Conservation (phyloP, 768 basidiomycete species). For the Russula compacta region DNA sequence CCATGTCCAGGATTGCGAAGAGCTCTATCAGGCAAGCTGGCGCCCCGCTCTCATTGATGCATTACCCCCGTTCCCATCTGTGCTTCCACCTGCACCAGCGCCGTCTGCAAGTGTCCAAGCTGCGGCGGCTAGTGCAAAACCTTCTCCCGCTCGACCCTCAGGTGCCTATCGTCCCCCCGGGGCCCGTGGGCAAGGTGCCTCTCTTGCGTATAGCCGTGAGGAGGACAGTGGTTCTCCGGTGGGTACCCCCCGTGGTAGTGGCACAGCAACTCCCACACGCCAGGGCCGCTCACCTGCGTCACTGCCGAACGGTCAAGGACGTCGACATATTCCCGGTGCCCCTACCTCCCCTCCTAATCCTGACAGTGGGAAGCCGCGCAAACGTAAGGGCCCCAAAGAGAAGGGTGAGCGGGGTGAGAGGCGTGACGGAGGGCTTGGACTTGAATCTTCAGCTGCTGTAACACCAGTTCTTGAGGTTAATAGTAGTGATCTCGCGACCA, state of each 20-base stretch:
- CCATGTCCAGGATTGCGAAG: conserved; percentile 74
- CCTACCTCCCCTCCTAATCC: conserved; percentile 38
- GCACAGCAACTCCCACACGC: conserved; percentile 54
- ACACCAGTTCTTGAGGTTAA: conserved; percentile 32
- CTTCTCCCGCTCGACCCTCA: conserved; percentile 52
- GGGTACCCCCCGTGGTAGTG: conserved; percentile 29
- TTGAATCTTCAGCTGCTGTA: conserved; percentile 23
- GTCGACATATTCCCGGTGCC: conserved; percentile 67
- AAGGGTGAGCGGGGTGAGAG: conserved; percentile 30
- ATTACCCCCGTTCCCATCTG: conserved; percentile 55
- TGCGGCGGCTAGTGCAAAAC: conserved; percentile 42
- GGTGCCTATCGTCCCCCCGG: conserved; percentile 94
- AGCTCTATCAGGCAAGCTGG: conserved; percentile 87
- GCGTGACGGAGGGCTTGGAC: conserved; percentile 23
- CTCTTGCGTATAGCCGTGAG: conserved; percentile 82
- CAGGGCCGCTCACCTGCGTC: conserved; percentile 46
- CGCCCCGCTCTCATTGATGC: conserved; percentile 61
- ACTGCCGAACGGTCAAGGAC: conserved; percentile 32
- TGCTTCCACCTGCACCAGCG: conserved; percentile 59
- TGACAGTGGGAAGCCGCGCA: conserved; percentile 44
- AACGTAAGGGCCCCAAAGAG: conserved; percentile 41
- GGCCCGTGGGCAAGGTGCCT: conserved; percentile 81
- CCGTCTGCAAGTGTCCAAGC: conserved; percentile 50
- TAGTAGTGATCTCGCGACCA: conserved; percentile 3
- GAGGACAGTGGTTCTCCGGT: conserved; percentile 69